Evolutionary conservation across 495 filamentous ascomycete genomes (phyloP).

Genomic region (Penicillium tannophilum): DNA sequence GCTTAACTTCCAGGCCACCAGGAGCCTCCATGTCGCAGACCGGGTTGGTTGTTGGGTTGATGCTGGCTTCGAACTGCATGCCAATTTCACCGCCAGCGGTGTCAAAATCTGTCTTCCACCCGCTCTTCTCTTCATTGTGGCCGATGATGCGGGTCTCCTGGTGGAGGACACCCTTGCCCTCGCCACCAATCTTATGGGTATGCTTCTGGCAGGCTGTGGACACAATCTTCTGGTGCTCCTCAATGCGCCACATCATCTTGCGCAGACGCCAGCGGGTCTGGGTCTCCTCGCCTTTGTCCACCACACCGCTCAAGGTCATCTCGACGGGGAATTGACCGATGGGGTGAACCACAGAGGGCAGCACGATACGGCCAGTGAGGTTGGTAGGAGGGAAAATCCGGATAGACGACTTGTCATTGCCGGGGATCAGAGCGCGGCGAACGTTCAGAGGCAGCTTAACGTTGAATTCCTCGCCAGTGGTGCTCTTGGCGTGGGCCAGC

Average conservation of each 20-base stretch:
- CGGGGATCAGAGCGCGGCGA: slow-evolving; percentile 74
- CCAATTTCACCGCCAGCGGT: slow-evolving; percentile 72
- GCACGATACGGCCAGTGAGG: slow-evolving; percentile 77
- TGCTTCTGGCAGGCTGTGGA: slow-evolving; percentile 83
- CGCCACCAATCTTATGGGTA: slow-evolving; percentile 67
- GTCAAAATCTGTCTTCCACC: slow-evolving; percentile 97
- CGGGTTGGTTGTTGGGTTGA: slow-evolving; percentile 61
- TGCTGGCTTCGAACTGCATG: slow-evolving; percentile 75
- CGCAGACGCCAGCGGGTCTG: slow-evolving; percentile 84
- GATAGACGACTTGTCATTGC: slow-evolving; percentile 72
- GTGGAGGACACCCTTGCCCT: slow-evolving; percentile 75
- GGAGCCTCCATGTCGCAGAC: slow-evolving; percentile 79
- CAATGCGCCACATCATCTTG: slow-evolving; percentile 89
- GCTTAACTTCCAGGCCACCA: slow-evolving; percentile 76
- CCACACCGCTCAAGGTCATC: slow-evolving; percentile 78
- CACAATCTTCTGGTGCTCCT: slow-evolving; percentile 78
- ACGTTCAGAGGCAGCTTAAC: slow-evolving; percentile 66
- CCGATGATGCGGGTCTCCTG: slow-evolving; percentile 76
- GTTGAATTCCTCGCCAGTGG: slow-evolving; percentile 64
- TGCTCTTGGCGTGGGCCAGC: slow-evolving; percentile 63
- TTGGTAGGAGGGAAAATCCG: slow-evolving; percentile 97
- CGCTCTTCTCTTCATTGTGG: slow-evolving; percentile 71
- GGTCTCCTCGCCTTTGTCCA: slow-evolving; percentile 61
- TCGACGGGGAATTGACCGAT: slow-evolving; percentile 79
- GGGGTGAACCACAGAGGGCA: slow-evolving; percentile 82